Evolutionary conservation across 2,329 filamentous ascomycete genomes (phyloP), one percentile per base, ranked within the genome.

Genomic region (Exophiala bonariae): DNA sequence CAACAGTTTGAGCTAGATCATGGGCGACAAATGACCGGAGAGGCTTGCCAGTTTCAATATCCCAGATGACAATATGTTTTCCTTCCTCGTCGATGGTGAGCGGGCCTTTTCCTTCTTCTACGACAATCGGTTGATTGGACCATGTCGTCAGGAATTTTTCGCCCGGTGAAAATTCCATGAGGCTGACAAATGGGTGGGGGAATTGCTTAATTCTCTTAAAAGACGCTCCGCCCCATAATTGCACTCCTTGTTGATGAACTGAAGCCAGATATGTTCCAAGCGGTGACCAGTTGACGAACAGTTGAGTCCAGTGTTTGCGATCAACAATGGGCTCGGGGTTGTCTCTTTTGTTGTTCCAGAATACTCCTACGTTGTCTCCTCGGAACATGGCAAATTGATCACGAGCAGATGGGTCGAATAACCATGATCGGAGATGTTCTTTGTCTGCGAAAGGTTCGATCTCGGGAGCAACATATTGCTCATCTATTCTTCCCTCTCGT

Each of bases 11-110:
- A 18, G 66, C 54, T 35, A 88, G 73, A 59, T 99, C 93, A 55
- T 96, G 80, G 59, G 92, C 95, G 55, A 89, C 84, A 66, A 99
- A 99, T 0, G 93, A 97, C 55, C 93, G 87, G 41, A 99, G 79
- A 47, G 92, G 89, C 68, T 92, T 87, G 61, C 83, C 85, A 8
- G 92, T 93, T 42, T 88, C 87, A 54, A 97, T 85, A 64, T 97
- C 92, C 93, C 93, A 99, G 64, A 99, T 91, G 64, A 99, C 87
- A 70, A 97, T 97, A 79, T 97, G 96, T 79, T 97, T 97, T 70
- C 93, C 93, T 61, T 99, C 92, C 64, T 99, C 93, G 63, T 97
- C 93, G 51, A 90, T 77, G 3, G 88, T 85, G 41, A 96, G 78
- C 2, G 87, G 86, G 68, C 95, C 87, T 56, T 87, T 87, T 57